A percentile compares a stretch with the other conserved stretches of the same genome.
Conservation (phyloP, 2,329 filamentous ascomycete genomes). For the Teratosphaeria pseudoeucalypti region DNA sequence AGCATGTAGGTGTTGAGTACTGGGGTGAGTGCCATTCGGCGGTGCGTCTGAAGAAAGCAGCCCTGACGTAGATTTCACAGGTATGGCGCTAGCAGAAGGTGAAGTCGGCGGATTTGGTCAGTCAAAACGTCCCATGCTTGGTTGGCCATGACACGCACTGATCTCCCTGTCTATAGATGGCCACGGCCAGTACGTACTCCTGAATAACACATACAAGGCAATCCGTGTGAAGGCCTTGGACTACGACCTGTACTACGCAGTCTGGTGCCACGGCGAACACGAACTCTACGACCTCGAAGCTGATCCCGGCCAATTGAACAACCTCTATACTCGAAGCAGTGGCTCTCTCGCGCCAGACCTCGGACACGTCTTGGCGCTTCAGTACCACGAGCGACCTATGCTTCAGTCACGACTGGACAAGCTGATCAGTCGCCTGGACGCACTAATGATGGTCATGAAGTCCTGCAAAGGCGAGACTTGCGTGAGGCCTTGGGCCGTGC, state of each 20-base stretch:
- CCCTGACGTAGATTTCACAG: slow-evolving; percentile 1
- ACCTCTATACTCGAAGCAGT: slow-evolving; percentile 8
- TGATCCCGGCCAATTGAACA: slow-evolving; percentile 16
- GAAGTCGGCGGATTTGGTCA: slow-evolving; percentile 18
- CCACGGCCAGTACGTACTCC: background rate
- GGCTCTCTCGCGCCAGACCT: background rate
- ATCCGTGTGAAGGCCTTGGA: slow-evolving; percentile 11
- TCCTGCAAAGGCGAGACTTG: slow-evolving; percentile 21
- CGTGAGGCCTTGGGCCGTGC: slow-evolving; percentile 17
- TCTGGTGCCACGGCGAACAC: slow-evolving; percentile 59
- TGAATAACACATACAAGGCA: slow-evolving; percentile 24
- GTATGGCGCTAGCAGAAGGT: slow-evolving; percentile 24
- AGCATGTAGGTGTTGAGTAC: slow-evolving; percentile 32
- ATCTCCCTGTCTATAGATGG: background rate
- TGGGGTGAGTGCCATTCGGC: slow-evolving; percentile 23
- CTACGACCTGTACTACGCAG: slow-evolving; percentile 55
- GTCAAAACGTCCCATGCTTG: background rate
- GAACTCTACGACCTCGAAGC: slow-evolving; percentile 48
- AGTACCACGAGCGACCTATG: background rate
- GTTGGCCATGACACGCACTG: background rate
- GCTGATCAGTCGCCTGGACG: slow-evolving; percentile 18
- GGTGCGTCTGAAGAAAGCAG: background rate
- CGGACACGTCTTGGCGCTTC: background rate
- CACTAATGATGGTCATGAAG: slow-evolving; percentile 24
- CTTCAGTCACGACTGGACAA: background rate